phyloP scores from a whole-genome alignment of 495 filamentous ascomycete species.

The Hypomontagnella monticulosa region DNA sequence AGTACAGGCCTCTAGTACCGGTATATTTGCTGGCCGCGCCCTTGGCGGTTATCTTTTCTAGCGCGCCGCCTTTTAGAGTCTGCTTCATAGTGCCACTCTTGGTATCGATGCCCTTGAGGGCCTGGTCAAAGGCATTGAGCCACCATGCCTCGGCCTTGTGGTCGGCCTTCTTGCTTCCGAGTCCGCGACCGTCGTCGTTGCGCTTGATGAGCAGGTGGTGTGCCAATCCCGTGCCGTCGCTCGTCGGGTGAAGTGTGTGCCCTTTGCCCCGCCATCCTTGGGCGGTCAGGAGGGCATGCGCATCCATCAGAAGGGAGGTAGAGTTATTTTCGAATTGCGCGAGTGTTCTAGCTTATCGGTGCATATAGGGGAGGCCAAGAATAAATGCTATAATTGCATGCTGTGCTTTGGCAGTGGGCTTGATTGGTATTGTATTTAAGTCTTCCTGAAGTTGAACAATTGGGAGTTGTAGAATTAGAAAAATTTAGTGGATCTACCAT shows the following conservation, averaged over 20 bases:
- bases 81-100: slow-evolving; percentile 59
- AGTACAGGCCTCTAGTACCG: slow-evolving; percentile 73
- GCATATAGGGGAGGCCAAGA: background rate
- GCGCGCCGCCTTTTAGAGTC: slow-evolving; percentile 59
- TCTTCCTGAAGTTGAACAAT: background rate
- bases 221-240: slow-evolving; percentile 70
- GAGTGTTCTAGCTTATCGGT: background rate
- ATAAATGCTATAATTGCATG: slow-evolving; percentile 2
- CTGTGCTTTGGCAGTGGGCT: background rate
- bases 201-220: slow-evolving; percentile 74
- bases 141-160: slow-evolving; percentile 79
- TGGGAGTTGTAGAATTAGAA: slow-evolving; percentile 15
- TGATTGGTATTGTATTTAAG: background rate
- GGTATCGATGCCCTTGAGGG: slow-evolving; percentile 74
- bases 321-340: background rate
- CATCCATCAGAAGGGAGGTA: slow-evolving; percentile 61
- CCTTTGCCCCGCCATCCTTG: slow-evolving; percentile 84
- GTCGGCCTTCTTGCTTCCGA: slow-evolving; percentile 74
- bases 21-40: slow-evolving; percentile 55
- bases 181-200: slow-evolving; percentile 73
- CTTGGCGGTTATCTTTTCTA: slow-evolving; percentile 59
- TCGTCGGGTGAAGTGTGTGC: slow-evolving; percentile 74
- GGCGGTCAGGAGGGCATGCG: slow-evolving; percentile 73
- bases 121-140: slow-evolving; percentile 81
- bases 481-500: slow-evolving; percentile 25